phyloP scores from a whole-genome alignment of 2,329 filamentous ascomycete species.

The Colletotrichum truncatum region DNA sequence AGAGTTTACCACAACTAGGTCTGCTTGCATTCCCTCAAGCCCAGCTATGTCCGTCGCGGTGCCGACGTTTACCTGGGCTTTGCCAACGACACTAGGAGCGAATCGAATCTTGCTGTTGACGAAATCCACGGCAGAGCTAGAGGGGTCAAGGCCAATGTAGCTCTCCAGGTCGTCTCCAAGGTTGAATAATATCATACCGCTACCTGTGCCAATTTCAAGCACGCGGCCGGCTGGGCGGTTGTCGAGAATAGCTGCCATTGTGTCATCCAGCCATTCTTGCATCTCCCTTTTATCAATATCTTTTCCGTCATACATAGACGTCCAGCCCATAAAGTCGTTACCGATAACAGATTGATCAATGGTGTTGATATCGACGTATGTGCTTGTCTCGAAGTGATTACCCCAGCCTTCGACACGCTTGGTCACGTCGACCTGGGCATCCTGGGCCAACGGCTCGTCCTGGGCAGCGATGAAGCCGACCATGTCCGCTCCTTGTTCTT shows the following conservation, averaged over 20 bases:
- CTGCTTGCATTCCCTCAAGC: background rate
- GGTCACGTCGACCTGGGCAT: too few species aligned
- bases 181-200: slow-evolving; percentile 44
- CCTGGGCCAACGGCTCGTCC: too few species aligned
- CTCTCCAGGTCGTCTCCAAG: slow-evolving; percentile 34
- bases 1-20: slow-evolving; percentile 33
- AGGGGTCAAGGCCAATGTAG: slow-evolving; percentile 37
- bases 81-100: slow-evolving; percentile 19
- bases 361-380: background rate
- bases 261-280: slow-evolving; percentile 43
- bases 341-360: slow-evolving; percentile 28
- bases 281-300: slow-evolving; percentile 38
- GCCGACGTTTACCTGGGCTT: slow-evolving; percentile 29
- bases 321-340: slow-evolving; percentile 42
- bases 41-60: slow-evolving; percentile 31
- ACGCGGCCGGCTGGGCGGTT: slow-evolving; percentile 33
- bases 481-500: too few species aligned
- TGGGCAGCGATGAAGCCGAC: too few species aligned
- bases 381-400: background rate
- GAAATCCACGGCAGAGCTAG: slow-evolving; percentile 33
- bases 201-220: slow-evolving; percentile 41
- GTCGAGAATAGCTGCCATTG: slow-evolving; percentile 32
- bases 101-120: slow-evolving; percentile 28
- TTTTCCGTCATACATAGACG: slow-evolving; percentile 41
- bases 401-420: background rate